Evolutionary conservation across 805 yeast genomes (phyloP), one percentile per base, ranked within the genome.

Genomic region (Kodamaea sagamina): DNA sequence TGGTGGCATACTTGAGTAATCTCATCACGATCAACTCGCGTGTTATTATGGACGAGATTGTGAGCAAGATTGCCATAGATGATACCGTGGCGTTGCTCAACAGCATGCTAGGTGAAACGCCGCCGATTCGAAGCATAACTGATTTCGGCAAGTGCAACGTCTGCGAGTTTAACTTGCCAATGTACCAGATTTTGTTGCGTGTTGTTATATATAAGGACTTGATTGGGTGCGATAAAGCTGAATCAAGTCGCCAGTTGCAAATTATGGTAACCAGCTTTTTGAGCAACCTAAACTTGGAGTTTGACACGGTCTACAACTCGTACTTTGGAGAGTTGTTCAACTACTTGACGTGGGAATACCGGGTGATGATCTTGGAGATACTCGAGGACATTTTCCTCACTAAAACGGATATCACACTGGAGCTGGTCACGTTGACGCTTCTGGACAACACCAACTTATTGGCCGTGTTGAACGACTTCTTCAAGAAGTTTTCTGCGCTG

Each of bases 401-500:
- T 2, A 47, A 55, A 5, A 51, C 55, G 0, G 43, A 38, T 10
- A 47, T 59, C 16, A 11, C 39, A 12, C 15, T 35, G 6, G 32
- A 32, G 16, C 41, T 41, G 5, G 16, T 39, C 13, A 32, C n/a
- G 9, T 27, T 36, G 21, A 29, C 42, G 8, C 17, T 34, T 22
- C 28, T 29, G 18, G 29, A 10, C 2, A 42, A 37, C 1, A 15
- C 28, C 5, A 50, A 72, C 46, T 47, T 71, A 34, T 52, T 77
- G 1, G 68, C 71, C 0, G 57, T 62, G 10, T 57, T 77, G 36
- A 67, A 64, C 39, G 77, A 72, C 49, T 72, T 67, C 38, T 71
- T 78, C 39, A 69, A 71, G 24, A 75, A 72, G 48, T 75, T 79
- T 47, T 68, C 77, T 3, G 66, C 71, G 7, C 53, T 67, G 4